phyloP scores from a whole-genome alignment of 2,329 filamentous ascomycete species.

The Apiospora koreana region DNA sequence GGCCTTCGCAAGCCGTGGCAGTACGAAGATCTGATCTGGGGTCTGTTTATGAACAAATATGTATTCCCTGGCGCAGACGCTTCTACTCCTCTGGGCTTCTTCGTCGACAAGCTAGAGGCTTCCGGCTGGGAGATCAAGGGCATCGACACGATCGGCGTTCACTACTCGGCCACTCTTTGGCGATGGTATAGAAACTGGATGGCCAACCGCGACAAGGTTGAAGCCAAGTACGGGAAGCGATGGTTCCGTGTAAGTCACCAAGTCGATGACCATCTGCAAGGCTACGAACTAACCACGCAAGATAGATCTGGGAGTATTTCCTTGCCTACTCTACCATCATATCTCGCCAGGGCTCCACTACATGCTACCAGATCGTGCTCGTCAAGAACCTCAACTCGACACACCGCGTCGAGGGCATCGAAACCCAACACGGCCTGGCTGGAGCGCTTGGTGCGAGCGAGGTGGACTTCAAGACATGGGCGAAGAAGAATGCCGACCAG shows the following conservation, averaged over 20 bases:
- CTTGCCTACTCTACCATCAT: conserved; percentile 74
- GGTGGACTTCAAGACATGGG: conserved; percentile 34
- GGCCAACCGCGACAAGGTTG: conserved; percentile 87
- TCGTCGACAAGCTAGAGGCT: conserved; percentile 80
- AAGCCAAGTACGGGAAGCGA: conserved; percentile 89
- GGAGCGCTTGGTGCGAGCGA: conserved; percentile 54
- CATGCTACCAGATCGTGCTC: conserved; percentile 76
- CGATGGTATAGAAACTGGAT: conserved; percentile 97
- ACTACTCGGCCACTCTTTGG: conserved; percentile 97
- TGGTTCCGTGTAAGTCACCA: conserved; percentile 85
- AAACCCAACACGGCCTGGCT: conserved; percentile 63
- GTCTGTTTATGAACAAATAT: conserved; percentile 99
- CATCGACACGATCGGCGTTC: conserved; percentile 91
- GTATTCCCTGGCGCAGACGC: conserved; percentile 97
- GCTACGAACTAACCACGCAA: neutral
- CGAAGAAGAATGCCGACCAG: conserved; percentile 34
- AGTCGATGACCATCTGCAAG: neutral
- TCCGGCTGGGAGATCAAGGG: conserved; percentile 90
- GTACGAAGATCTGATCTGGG: conserved; percentile 97
- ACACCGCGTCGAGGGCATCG: conserved; percentile 72
- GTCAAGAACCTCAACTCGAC: conserved; percentile 85
- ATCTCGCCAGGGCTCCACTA: conserved; percentile 73
- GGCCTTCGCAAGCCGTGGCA: conserved; percentile 95
- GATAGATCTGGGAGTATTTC: conserved; percentile 76
- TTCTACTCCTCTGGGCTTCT: conserved; percentile 87